A percentile compares a stretch with the other conserved stretches of the same genome.
Evolutionary conservation across 257 asterid species (phyloP).

Genomic region (Forsythia viridissima): DNA sequence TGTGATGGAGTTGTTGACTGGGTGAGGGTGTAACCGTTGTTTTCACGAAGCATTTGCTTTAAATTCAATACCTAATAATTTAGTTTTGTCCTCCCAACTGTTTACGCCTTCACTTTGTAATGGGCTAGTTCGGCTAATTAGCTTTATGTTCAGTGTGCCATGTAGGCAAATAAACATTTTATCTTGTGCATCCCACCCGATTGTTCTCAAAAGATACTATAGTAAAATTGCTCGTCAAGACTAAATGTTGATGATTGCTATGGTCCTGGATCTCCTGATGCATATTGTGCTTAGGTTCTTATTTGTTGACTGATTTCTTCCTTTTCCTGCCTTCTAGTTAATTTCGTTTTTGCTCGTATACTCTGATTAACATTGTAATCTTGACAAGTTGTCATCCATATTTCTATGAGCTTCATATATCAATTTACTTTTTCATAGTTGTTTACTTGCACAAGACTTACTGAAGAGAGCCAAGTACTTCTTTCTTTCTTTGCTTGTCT

Average conservation of each 20-base stretch:
- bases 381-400: not conserved
- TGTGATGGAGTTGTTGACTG: not conserved
- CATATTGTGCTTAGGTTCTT: not conserved
- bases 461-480: not conserved
- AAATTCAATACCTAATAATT: not conserved
- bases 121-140: not conserved
- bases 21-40: not conserved
- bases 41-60: not conserved
- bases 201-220: not conserved
- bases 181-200: not conserved
- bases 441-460: not conserved
- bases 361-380: not conserved
- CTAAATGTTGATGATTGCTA: not conserved
- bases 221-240: not conserved
- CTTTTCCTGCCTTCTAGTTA: not conserved
- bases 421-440: not conserved
- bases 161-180: not conserved
- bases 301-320: not conserved
- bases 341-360: not conserved
- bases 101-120: not conserved
- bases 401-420: not conserved
- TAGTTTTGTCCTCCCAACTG: not conserved
- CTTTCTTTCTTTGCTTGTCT: not conserved
- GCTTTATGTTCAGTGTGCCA: not conserved
- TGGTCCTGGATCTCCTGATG: not conserved